A percentile compares a stretch with the other conserved stretches of the same genome.
Evolutionary conservation across 2,329 filamentous ascomycete species (phyloP).

Genomic region (Aschersonia sp.): DNA sequence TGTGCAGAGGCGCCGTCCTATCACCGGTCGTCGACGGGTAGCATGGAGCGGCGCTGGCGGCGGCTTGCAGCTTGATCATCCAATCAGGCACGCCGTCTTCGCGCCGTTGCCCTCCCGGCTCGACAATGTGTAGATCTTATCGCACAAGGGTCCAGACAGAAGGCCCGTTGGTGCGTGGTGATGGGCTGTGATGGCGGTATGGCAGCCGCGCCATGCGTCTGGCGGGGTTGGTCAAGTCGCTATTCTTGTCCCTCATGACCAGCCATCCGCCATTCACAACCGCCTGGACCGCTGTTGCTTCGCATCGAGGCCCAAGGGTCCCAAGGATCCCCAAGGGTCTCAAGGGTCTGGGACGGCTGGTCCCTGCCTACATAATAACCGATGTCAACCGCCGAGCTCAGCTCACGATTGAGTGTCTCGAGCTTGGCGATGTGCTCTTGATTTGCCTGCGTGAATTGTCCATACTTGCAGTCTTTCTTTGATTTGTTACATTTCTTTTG

Average conservation of each 20-base stretch:
- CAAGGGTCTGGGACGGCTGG: too few relatives aligned
- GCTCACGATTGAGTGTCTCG: constrained; percentile 17
- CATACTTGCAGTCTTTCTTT: too few relatives aligned
- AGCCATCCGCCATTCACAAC: not conserved
- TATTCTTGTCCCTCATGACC: not conserved
- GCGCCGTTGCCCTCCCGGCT: constrained; percentile 3
- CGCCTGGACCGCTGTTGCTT: not conserved
- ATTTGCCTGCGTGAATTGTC: not conserved
- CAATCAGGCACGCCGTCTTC: constrained; percentile 7
- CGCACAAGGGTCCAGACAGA: not conserved
- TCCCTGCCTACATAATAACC: constrained; percentile 29
- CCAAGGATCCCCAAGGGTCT: not conserved
- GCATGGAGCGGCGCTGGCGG: constrained; percentile 6
- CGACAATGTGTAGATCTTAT: not conserved
- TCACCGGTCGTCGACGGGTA: constrained; percentile 2
- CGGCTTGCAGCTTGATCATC: constrained; percentile 6
- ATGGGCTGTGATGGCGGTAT: not conserved
- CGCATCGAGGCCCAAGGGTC: not conserved
- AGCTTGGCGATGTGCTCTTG: constrained; percentile 21
- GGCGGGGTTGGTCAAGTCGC: not conserved
- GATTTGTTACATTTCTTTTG: too few relatives aligned
- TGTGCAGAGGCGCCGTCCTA: constrained; percentile 1
- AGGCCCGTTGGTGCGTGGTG: constrained; percentile 1
- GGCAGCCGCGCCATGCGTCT: constrained; percentile 2
- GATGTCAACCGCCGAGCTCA: constrained; percentile 26